Percentiles rank a stretch among this genome's conserved stretches.
Evolutionary conservation across 805 yeast species (phyloP).

Genomic region (Nakazawaea wickerhamii): DNA sequence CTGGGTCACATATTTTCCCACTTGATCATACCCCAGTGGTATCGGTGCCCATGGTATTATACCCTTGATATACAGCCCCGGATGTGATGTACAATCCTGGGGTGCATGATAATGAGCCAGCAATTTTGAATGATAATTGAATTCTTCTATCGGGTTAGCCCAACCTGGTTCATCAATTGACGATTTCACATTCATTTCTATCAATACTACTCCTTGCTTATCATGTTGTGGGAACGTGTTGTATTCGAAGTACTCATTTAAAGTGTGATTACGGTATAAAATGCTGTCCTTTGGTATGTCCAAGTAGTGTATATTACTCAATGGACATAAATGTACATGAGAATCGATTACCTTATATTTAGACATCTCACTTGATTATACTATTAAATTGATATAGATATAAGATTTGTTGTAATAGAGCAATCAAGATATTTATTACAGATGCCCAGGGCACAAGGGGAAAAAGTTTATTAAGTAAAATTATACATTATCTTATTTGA

Average conservation of each 20-base stretch:
- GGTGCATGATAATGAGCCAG: constrained; percentile 11
- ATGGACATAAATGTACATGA: constrained; percentile 26
- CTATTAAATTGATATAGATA: too few species aligned
- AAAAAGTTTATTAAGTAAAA: too few species aligned
- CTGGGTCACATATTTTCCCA: constrained; percentile 16
- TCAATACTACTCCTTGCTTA: constrained; percentile 25
- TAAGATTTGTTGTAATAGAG: too few species aligned
- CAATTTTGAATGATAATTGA: constrained; percentile 17
- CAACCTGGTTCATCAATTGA: constrained; percentile 16
- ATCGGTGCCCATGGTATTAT: constrained; percentile 42
- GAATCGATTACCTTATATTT: constrained; percentile 23
- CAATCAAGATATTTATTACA: too few species aligned
- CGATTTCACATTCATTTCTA: constrained; percentile 29
- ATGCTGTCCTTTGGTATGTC: constrained; percentile 17
- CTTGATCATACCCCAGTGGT: constrained; percentile 26
- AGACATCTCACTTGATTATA: not conserved
- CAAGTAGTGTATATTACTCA: constrained; percentile 14
- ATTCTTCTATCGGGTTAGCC: constrained; percentile 23
- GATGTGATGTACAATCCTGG: not conserved
- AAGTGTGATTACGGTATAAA: constrained; percentile 18
- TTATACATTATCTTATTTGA: too few species aligned
- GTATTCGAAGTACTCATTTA: constrained; percentile 23
- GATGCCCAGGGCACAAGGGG: too few species aligned
- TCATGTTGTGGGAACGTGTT: constrained; percentile 11
- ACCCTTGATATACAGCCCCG: constrained; percentile 19